Evolutionary conservation across 306 rosid genomes (phyloP).

Genomic region (Crotalaria pallida): DNA sequence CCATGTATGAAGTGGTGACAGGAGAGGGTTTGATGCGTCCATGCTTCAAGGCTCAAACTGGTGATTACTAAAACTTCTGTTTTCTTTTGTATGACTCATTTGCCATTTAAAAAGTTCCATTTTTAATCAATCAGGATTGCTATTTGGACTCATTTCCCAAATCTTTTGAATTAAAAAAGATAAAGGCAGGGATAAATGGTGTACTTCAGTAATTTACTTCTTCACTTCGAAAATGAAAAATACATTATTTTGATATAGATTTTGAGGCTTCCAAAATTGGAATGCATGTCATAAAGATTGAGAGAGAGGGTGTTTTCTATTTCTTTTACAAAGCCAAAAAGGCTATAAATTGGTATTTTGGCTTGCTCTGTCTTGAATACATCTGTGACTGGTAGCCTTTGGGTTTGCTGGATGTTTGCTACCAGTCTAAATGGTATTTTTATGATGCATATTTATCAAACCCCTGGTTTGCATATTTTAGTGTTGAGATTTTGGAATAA

Average conservation of each 20-base stretch:
- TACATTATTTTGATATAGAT: background rate
- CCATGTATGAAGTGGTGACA: slow-evolving; percentile 97
- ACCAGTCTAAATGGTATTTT: background rate
- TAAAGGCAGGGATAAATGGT: background rate
- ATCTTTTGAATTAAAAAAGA: background rate
- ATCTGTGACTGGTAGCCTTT: background rate
- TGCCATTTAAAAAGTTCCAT: background rate
- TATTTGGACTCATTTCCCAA: background rate
- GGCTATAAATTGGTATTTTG: background rate
- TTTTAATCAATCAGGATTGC: too few species aligned
- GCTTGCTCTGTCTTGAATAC: background rate
- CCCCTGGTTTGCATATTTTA: background rate
- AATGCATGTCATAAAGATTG: background rate
- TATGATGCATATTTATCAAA: background rate
- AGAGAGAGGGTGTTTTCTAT: background rate
- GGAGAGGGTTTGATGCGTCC: slow-evolving; percentile 95
- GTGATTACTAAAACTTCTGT: slow-evolving; percentile 30
- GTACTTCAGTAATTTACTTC: background rate
- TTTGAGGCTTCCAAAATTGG: background rate
- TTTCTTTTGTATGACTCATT: background rate
- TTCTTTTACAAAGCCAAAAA: background rate
- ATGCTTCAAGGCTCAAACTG: slow-evolving; percentile 86
- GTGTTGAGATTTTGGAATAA: background rate
- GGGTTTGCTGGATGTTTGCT: background rate
- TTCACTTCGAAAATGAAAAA: background rate